phyloP scores from a whole-genome alignment of 306 rosid genomes.

The Prunus mongolica region DNA sequence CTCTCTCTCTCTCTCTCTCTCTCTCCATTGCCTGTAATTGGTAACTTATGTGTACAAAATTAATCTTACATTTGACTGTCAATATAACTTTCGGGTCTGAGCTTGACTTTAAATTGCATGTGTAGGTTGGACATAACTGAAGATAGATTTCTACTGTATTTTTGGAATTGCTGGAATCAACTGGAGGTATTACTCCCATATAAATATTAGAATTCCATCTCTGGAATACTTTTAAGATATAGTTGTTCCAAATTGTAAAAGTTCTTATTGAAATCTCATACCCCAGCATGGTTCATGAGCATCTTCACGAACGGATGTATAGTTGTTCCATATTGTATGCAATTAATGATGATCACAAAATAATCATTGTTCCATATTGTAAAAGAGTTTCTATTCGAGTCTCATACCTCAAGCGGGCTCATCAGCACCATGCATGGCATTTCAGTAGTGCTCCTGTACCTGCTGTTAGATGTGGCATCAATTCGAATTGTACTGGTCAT shows the following conservation, averaged over 20 bases:
- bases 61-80: neutral
- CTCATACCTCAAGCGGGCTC: neutral
- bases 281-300: neutral
- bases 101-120: constrained; percentile 18
- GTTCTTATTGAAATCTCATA: neutral
- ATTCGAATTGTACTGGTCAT: neutral
- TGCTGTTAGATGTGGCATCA: neutral
- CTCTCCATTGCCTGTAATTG: neutral
- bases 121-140: constrained; percentile 63
- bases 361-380: neutral
- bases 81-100: neutral
- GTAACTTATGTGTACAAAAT: neutral
- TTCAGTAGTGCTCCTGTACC: neutral
- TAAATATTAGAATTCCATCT: neutral
- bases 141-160: constrained; percentile 49
- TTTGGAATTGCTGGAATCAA: constrained; percentile 60
- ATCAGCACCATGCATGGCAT: neutral
- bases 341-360: neutral
- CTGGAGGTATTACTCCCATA: constrained; percentile 42
- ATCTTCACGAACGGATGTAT: neutral
- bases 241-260: neutral
- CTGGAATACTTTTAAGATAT: neutral
- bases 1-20: neutral
- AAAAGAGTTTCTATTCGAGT: neutral
- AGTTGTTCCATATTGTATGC: neutral